These are phyloP conservation scores for Lecanicillium sp. DNA, from an alignment of 2,329 filamentous ascomycete genomes.

Conservation along the genomic window DNA sequence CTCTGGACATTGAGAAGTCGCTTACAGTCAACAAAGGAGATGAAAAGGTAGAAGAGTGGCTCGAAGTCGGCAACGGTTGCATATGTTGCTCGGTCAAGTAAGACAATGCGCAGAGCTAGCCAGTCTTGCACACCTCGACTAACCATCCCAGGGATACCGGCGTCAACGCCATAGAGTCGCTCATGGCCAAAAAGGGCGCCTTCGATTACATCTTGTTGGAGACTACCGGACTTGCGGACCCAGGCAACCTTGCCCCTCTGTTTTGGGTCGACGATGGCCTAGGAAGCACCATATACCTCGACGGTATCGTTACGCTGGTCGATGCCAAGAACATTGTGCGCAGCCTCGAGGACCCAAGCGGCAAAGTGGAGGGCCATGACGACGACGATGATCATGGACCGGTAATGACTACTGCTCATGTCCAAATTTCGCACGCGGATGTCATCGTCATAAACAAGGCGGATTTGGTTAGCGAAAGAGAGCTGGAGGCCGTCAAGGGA, in stretches of 20 bases:
- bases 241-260: slow-evolving; percentile 87
- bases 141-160: slow-evolving; percentile 63
- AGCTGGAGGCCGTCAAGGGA: slow-evolving; percentile 61
- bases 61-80: slow-evolving; percentile 93
- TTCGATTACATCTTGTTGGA: slow-evolving; percentile 98
- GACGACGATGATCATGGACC: slow-evolving; percentile 50
- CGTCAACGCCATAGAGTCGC: slow-evolving; percentile 86
- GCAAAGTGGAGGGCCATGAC: slow-evolving; percentile 44
- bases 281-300: slow-evolving; percentile 90
- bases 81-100: slow-evolving; percentile 97
- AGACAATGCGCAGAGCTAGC: slow-evolving; percentile 3
- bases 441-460: slow-evolving; percentile 92
- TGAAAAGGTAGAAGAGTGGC: slow-evolving; percentile 84
- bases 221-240: slow-evolving; percentile 90
- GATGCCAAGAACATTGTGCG: slow-evolving; percentile 88
- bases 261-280: slow-evolving; percentile 98
- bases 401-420: slow-evolving; percentile 81
- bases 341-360: slow-evolving; percentile 66
- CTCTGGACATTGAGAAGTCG: slow-evolving; percentile 91
- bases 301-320: slow-evolving; percentile 92
- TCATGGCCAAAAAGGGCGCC: slow-evolving; percentile 87
- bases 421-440: slow-evolving; percentile 95
- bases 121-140: slow-evolving; percentile 11
- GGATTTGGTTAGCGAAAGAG: slow-evolving; percentile 65
- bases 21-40: slow-evolving; percentile 82